A percentile compares a stretch with the other conserved stretches of the same genome.
Evolutionary conservation across 495 filamentous ascomycete species (phyloP).

Genomic region (Daldinia caldariorum): DNA sequence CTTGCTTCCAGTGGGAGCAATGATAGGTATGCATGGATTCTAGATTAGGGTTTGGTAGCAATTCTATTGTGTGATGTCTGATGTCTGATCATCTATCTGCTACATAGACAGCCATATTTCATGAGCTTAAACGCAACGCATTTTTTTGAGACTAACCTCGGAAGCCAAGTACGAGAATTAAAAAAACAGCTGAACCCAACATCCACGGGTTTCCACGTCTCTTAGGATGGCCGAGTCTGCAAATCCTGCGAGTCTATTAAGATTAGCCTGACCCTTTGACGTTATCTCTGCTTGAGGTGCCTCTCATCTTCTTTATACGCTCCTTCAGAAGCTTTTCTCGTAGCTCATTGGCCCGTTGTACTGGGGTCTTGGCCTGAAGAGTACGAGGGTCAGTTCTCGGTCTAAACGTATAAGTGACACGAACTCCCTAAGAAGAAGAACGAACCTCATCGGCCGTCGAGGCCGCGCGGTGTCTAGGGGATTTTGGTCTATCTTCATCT

Average conservation of each 20-base stretch:
- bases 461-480: conserved; percentile 46
- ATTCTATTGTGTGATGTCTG: conserved; percentile 29
- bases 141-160: conserved; percentile 39
- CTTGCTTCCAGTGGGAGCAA: not conserved
- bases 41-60: conserved; percentile 1
- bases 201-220: conserved; percentile 14
- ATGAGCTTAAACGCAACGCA: conserved; percentile 29
- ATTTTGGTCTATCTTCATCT: conserved; percentile 63
- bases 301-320: conserved; percentile 72
- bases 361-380: conserved; percentile 54
- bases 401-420: conserved; percentile 31
- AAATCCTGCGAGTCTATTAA: conserved; percentile 46
- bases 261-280: conserved; percentile 60
- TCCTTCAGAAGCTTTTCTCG: conserved; percentile 74
- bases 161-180: conserved; percentile 22
- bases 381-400: conserved; percentile 43
- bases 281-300: conserved; percentile 57
- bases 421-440: conserved; percentile 50
- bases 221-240: conserved; percentile 21
- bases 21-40: conserved; percentile 14
- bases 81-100: conserved; percentile 29
- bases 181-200: conserved; percentile 11
- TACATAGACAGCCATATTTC: conserved; percentile 20
- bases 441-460: conserved; percentile 55
- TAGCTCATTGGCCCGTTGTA: conserved; percentile 64